Percentiles rank a stretch among this genome's conserved stretches.
Evolutionary conservation across 345 rosid species (phyloP).

Genomic region (Carallia brachiata): DNA sequence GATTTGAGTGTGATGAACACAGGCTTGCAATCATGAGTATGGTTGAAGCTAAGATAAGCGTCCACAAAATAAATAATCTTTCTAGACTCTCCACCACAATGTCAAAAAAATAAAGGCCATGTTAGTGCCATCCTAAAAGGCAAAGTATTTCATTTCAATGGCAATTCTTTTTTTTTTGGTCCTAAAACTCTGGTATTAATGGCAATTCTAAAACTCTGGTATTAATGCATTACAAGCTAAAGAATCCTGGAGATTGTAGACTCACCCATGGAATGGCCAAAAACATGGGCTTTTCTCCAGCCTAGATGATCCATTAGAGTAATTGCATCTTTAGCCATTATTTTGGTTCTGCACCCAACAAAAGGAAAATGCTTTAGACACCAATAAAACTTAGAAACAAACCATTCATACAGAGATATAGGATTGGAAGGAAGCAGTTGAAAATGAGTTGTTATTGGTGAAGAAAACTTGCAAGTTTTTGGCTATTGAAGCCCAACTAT

Average conservation of each 20-base stretch:
- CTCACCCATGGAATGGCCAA: slow-evolving; percentile 98
- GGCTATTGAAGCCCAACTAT: too few relatives aligned
- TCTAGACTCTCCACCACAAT: background rate
- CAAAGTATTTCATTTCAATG: too few relatives aligned
- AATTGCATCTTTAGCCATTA: slow-evolving; percentile 90
- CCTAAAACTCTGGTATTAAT: background rate
- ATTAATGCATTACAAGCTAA: background rate
- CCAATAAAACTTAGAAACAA: background rate
- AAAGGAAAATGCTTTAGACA: background rate
- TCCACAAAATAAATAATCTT: background rate
- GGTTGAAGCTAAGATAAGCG: background rate
- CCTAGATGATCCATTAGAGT: slow-evolving; percentile 83
- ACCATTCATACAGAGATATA: background rate
- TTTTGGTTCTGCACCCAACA: slow-evolving; percentile 59
- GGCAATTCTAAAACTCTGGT: background rate
- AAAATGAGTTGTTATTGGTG: too few relatives aligned
- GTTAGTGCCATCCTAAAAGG: too few relatives aligned
- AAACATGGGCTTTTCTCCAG: slow-evolving; percentile 76
- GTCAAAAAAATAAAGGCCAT: too few relatives aligned
- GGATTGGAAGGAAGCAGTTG: background rate
- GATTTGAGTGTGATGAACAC: background rate
- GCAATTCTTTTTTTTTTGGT: too few relatives aligned
- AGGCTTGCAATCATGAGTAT: background rate
- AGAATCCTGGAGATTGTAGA: background rate
- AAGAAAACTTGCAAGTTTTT: too few relatives aligned